Conservation (phyloP, 83 land plant species). For the Isoetes engelmannii region DNA sequence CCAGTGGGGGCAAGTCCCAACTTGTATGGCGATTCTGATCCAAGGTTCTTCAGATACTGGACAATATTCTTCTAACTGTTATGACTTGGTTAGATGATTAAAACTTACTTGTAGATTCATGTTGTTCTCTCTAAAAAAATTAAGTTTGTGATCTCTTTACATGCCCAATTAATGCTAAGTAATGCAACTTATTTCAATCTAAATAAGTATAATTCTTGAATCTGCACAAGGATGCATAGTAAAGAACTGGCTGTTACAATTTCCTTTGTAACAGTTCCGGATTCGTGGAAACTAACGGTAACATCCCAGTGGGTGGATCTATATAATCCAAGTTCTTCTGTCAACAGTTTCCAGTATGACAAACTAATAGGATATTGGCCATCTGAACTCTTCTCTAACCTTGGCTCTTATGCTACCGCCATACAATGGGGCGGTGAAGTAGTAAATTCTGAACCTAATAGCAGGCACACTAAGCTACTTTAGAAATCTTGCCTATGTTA, state of each 20-base stretch:
- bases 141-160: neutral
- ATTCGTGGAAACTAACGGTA: conserved; percentile 65
- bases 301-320: conserved; percentile 78
- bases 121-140: too few species aligned
- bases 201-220: neutral
- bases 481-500: conserved; percentile 61
- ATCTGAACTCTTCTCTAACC: conserved; percentile 53
- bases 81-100: neutral
- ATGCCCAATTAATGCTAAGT: neutral
- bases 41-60: conserved; percentile 95
- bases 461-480: conserved; percentile 73
- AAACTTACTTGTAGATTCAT: too few species aligned
- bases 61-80: conserved; percentile 39
- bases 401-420: conserved; percentile 62
- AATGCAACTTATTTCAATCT: too few species aligned
- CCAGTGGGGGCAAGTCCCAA: conserved; percentile 74
- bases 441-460: conserved; percentile 51
- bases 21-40: conserved; percentile 90
- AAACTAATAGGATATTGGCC: conserved; percentile 86
- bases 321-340: conserved; percentile 60
- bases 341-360: conserved; percentile 57
- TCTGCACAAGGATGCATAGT: conserved; percentile 81
- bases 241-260: conserved; percentile 93
- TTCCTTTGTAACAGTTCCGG: conserved; percentile 94
- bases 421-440: conserved; percentile 92